These are phyloP conservation scores for Lathyrus sativus DNA, from an alignment of 306 rosid species.

Conservation along the genomic window DNA sequence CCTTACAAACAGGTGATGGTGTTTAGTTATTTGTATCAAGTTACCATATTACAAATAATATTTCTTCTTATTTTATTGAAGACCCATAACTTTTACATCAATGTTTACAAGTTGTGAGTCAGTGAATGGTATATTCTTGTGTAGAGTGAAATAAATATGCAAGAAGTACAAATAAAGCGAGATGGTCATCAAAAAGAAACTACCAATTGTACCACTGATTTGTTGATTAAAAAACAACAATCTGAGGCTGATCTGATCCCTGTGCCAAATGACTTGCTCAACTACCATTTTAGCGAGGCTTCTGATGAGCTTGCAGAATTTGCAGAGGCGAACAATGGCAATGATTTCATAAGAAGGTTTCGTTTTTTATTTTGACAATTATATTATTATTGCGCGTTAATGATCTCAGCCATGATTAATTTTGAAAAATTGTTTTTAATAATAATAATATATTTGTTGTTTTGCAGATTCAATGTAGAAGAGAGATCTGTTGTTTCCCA, in stretches of 20 bases:
- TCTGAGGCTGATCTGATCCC: slow-evolving; percentile 46
- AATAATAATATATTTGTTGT: slow-evolving; percentile 21
- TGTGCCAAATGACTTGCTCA: slow-evolving; percentile 46
- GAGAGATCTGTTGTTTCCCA: slow-evolving; percentile 80
- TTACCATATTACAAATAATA: not conserved
- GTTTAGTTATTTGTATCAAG: not conserved
- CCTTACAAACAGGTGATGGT: not conserved
- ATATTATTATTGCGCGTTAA: slow-evolving; percentile 20
- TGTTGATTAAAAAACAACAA: slow-evolving; percentile 33
- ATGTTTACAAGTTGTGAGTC: slow-evolving; percentile 24
- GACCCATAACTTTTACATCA: not conserved
- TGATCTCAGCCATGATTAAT: slow-evolving; percentile 28
- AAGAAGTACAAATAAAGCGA: slow-evolving; percentile 45
- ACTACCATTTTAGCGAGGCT: slow-evolving; percentile 39
- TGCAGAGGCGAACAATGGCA: slow-evolving; percentile 52
- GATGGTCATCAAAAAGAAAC: slow-evolving; percentile 45
- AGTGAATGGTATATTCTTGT: slow-evolving; percentile 38
- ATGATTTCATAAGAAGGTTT: slow-evolving; percentile 76
- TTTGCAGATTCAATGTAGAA: slow-evolving; percentile 70
- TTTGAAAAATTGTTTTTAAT: slow-evolving; percentile 28
- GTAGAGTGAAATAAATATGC: slow-evolving; percentile 60
- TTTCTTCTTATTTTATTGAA: not conserved
- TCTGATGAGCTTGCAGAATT: slow-evolving; percentile 53
- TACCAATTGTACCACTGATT: slow-evolving; percentile 30
- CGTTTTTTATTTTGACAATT: slow-evolving; percentile 31